Evolutionary conservation across 2,329 filamentous ascomycete species (phyloP).

Genomic region (Coleophoma eucalyptorum): DNA sequence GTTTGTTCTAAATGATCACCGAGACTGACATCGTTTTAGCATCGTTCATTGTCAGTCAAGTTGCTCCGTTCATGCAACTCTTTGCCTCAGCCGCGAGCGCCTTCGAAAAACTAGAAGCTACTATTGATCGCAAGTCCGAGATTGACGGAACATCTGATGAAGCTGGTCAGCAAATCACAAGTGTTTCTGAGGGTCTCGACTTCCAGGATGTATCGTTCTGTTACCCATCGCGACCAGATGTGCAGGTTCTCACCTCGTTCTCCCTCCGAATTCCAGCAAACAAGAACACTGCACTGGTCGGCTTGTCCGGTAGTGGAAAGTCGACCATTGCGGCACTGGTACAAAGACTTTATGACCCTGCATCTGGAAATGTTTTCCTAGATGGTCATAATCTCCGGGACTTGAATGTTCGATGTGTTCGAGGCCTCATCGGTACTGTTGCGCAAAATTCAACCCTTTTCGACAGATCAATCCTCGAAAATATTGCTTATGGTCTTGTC

Average conservation of each 20-base stretch:
- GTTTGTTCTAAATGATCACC: neutral
- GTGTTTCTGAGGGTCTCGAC: conserved; percentile 64
- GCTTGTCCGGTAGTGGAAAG: conserved; percentile 91
- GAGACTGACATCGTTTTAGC: neutral
- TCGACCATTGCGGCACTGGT: conserved; percentile 91
- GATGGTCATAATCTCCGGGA: conserved; percentile 79
- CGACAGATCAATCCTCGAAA: conserved; percentile 81
- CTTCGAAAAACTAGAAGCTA: conserved; percentile 28
- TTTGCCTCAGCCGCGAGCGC: conserved; percentile 30
- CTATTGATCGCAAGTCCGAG: conserved; percentile 31
- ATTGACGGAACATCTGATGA: conserved; percentile 7
- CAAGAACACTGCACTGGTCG: conserved; percentile 92
- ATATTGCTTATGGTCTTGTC: conserved; percentile 89
- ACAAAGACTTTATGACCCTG: conserved; percentile 93
- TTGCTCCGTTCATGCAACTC: conserved; percentile 45
- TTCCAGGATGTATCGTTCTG: conserved; percentile 84
- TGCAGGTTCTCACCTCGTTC: conserved; percentile 82
- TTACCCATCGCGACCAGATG: conserved; percentile 89
- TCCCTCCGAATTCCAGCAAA: conserved; percentile 78
- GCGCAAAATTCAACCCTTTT: conserved; percentile 92
- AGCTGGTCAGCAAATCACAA: neutral
- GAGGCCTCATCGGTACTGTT: conserved; percentile 87
- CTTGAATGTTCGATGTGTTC: conserved; percentile 84
- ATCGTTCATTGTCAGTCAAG: conserved; percentile 42
- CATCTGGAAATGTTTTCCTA: conserved; percentile 72